phyloP scores from a whole-genome alignment of 257 asterid species.

The Eucommia ulmoides region DNA sequence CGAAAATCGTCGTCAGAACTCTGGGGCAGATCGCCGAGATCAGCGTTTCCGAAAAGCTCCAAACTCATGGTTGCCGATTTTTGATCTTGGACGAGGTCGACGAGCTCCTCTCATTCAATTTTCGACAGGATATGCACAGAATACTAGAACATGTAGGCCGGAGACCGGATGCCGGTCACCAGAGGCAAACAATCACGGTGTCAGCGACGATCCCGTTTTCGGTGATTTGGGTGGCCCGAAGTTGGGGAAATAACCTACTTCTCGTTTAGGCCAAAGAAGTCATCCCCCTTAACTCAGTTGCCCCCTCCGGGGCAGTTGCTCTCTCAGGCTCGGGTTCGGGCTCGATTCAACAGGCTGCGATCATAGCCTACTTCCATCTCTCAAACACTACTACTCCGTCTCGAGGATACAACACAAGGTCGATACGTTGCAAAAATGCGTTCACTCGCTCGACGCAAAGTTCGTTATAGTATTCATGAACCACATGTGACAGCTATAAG shows the following conservation, averaged over 20 bases:
- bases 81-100: conserved; percentile 92
- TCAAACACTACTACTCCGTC: conserved; percentile 64
- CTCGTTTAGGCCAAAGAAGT: conserved; percentile 72
- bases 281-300: conserved; percentile 42
- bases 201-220: conserved; percentile 96
- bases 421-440: conserved; percentile 69
- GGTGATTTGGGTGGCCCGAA: conserved; percentile 78
- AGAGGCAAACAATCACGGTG: conserved; percentile 79
- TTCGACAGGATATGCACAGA: conserved; percentile 86
- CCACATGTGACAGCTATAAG: conserved; percentile 73
- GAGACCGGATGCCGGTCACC: conserved; percentile 48
- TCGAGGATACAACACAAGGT: conserved; percentile 84
- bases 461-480: conserved; percentile 90
- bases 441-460: conserved; percentile 75
- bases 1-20: conserved; percentile 78
- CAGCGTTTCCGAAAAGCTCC: conserved; percentile 83
- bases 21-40: conserved; percentile 94
- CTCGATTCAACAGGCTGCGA: conserved; percentile 27
- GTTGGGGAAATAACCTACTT: conserved; percentile 85
- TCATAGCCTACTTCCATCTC: conserved; percentile 78
- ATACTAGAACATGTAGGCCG: conserved; percentile 84
- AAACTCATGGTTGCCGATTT: conserved; percentile 68
- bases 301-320: conserved; percentile 27
- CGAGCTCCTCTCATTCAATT: conserved; percentile 82
- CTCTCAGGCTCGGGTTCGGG: conserved; percentile 26